Evolutionary conservation across 1,284 basidiomycete genomes (phyloP).

Genomic region (Irpex sp.): DNA sequence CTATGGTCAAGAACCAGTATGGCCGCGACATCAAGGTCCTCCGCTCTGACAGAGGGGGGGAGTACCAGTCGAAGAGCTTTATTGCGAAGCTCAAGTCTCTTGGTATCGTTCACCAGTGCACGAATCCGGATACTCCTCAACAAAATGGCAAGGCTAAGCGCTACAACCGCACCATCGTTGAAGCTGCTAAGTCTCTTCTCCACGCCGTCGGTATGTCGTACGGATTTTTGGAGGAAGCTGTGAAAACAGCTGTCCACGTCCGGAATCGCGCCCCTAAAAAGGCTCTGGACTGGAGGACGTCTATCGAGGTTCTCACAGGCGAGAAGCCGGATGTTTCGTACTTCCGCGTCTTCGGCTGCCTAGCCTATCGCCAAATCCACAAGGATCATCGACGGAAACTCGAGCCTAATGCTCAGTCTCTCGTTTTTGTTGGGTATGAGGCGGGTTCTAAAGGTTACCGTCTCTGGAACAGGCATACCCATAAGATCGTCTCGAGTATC

Average conservation of each 20-base stretch:
- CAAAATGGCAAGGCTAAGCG: constrained; percentile 15
- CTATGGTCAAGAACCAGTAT: too few species aligned
- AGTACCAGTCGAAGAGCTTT: constrained; percentile 5
- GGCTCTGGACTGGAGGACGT: constrained; percentile 8
- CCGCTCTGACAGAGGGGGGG: constrained; percentile 11
- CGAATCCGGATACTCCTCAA: constrained; percentile 7
- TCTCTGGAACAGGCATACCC: constrained; percentile 3
- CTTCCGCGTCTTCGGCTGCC: constrained; percentile 14
- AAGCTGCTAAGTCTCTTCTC: constrained; percentile 12
- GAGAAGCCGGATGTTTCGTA: constrained; percentile 10
- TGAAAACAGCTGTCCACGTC: constrained; percentile 1
- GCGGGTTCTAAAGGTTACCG: constrained; percentile 4
- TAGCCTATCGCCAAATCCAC: background rate
- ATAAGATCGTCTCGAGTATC: background rate
- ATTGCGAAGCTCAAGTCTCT: background rate
- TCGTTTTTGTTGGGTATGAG: constrained; percentile 4
- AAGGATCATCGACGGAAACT: constrained; percentile 3
- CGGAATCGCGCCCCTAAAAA: constrained; percentile 6
- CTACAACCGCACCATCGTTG: constrained; percentile 11
- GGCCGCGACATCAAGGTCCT: too few species aligned
- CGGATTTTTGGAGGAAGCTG: background rate
- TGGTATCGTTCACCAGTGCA: constrained; percentile 3
- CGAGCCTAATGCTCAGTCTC: background rate
- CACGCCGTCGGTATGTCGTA: constrained; percentile 8
- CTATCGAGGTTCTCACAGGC: constrained; percentile 7